Percentiles rank a stretch among this genome's conserved stretches.
These are phyloP conservation scores for Inonotus obliquus DNA, from an alignment of 1,284 basidiomycete genomes.

Conservation along the genomic window DNA sequence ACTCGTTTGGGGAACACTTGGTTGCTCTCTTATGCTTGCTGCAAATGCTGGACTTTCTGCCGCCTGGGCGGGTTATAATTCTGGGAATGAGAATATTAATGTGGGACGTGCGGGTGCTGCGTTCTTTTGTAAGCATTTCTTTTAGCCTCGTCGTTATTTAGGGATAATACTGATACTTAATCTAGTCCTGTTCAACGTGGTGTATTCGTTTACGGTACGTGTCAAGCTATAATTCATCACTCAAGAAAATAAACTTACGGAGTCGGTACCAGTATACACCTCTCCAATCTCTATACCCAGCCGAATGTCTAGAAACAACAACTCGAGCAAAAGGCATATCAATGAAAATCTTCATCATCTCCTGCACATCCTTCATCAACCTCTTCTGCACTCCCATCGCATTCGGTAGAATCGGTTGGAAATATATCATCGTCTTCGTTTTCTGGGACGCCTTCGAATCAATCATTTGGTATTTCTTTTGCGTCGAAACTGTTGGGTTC, in stretches of 20 bases:
- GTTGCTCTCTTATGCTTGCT: constrained; percentile 23
- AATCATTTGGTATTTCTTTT: constrained; percentile 31
- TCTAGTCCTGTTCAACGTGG: constrained; percentile 20
- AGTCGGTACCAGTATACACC: constrained; percentile 22
- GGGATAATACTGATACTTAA: not conserved
- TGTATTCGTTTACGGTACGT: constrained; percentile 21
- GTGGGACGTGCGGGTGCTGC: constrained; percentile 29
- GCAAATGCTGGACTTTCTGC: constrained; percentile 26
- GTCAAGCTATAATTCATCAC: not conserved
- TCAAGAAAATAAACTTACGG: not conserved
- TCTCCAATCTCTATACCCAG: constrained; percentile 33
- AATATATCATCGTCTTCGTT: constrained; percentile 29
- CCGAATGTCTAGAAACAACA: constrained; percentile 33
- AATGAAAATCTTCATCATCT: constrained; percentile 19
- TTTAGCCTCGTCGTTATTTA: not conserved
- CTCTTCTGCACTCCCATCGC: constrained; percentile 25
- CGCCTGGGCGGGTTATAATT: constrained; percentile 24
- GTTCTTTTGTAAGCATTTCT: constrained; percentile 15
- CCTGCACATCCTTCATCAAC: constrained; percentile 28
- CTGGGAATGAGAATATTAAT: constrained; percentile 20
- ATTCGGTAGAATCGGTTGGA: constrained; percentile 20
- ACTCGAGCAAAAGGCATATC: constrained; percentile 36
- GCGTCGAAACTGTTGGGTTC: constrained; percentile 31
- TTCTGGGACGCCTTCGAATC: constrained; percentile 31
- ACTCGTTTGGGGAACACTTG: constrained; percentile 11